Evolutionary conservation across 2,329 filamentous ascomycete genomes (phyloP).

Genomic region (Ploettnerulaceae sp.): DNA sequence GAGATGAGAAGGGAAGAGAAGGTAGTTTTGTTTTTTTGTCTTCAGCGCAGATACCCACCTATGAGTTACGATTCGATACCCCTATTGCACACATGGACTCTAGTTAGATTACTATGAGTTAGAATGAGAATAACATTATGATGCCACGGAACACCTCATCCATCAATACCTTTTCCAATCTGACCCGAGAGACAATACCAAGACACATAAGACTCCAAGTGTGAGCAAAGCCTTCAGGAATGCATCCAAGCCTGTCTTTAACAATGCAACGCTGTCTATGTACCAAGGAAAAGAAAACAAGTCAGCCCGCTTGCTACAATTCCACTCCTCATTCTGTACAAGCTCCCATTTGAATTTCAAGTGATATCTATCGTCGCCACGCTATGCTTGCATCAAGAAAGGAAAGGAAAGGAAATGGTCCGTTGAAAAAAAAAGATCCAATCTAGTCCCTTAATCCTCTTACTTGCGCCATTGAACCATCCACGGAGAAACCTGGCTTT

Average conservation of each 20-base stretch:
- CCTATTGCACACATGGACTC: background rate
- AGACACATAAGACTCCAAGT: too few species aligned
- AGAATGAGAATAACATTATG: slow-evolving; percentile 1
- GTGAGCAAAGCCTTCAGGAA: background rate
- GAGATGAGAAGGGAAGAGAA: background rate
- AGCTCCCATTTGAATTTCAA: too few species aligned
- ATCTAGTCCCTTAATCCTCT: background rate
- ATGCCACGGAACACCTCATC: too few species aligned
- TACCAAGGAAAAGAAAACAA: background rate
- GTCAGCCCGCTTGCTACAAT: background rate
- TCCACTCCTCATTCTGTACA: background rate
- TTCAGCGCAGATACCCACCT: slow-evolving; percentile 11
- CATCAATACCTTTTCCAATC: background rate
- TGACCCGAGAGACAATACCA: background rate
- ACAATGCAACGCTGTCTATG: background rate
- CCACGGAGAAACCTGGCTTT: too few species aligned
- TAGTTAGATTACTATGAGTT: background rate
- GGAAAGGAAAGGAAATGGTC: background rate
- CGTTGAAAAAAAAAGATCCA: background rate
- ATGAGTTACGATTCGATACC: slow-evolving; percentile 10
- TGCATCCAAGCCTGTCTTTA: background rate
- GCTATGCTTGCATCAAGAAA: background rate
- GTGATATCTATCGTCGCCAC: too few species aligned
- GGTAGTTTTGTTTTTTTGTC: slow-evolving; percentile 6
- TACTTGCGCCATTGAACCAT: background rate